Conservation (phyloP, 192 early-diverging fungal genomes). For the Backusella luteola region DNA sequence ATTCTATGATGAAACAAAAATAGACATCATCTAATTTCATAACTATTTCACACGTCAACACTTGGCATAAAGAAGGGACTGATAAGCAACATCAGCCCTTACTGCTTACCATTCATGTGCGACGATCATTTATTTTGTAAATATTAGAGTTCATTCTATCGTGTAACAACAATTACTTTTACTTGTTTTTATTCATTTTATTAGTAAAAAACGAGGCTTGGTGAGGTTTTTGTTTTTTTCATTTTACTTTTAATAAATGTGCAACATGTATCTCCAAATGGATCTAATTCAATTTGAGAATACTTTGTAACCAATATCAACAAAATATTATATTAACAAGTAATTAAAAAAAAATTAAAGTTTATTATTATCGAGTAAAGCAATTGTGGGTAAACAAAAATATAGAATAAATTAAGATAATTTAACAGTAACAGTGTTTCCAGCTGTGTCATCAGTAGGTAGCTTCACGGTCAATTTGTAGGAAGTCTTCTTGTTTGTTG, state of each 20-base stretch:
- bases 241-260: not conserved
- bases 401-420: not conserved
- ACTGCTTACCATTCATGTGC: not conserved
- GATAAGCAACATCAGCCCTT: not conserved
- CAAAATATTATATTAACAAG: too few species aligned
- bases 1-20: too few species aligned
- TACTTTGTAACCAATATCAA: not conserved
- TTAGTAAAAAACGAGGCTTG: not conserved
- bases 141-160: not conserved
- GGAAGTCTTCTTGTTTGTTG: not conserved
- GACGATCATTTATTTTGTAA: not conserved
- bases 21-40: too few species aligned
- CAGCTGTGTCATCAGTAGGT: constrained; percentile 12
- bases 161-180: not conserved
- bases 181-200: not conserved
- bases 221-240: not conserved
- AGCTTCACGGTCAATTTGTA: not conserved
- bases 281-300: not conserved
- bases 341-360: too few species aligned
- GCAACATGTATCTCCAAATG: not conserved
- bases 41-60: too few species aligned
- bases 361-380: too few species aligned
- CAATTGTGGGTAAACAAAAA: not conserved
- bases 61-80: too few species aligned
- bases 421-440: constrained; percentile 11